These are phyloP conservation scores for Termitomyces sp. DNA, from an alignment of 768 basidiomycete species.

Conservation along the genomic window DNA sequence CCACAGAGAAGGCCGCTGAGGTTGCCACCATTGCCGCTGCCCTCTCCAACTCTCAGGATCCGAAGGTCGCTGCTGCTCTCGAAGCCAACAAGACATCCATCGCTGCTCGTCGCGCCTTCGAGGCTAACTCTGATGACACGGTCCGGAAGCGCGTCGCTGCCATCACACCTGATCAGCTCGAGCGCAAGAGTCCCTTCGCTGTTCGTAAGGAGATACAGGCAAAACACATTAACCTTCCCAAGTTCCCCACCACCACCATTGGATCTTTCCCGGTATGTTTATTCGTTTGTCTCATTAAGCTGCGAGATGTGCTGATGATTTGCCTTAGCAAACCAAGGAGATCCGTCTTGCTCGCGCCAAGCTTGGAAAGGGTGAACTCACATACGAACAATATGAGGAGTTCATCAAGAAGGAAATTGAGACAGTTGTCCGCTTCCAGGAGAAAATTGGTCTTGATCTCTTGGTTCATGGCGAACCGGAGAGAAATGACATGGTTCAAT, in stretches of 20 bases:
- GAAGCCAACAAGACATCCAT: conserved; percentile 91
- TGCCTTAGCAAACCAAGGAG: conserved; percentile 89
- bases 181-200: conserved; percentile 87
- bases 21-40: conserved; percentile 83
- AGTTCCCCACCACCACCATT: conserved; percentile 98
- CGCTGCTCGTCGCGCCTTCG: conserved; percentile 90
- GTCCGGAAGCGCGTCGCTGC: conserved; percentile 94
- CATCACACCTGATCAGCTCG: conserved; percentile 79
- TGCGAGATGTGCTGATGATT: conserved; percentile 9
- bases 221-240: conserved; percentile 84
- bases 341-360: conserved; percentile 97
- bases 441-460: conserved; percentile 92
- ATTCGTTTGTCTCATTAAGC: not conserved
- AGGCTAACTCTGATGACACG: conserved; percentile 86
- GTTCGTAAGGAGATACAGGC: conserved; percentile 84
- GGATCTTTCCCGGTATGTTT: conserved; percentile 90
- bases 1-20: conserved; percentile 91
- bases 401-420: conserved; percentile 99
- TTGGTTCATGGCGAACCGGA: conserved; percentile 99
- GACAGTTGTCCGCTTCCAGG: conserved; percentile 92
- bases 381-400: conserved; percentile 82
- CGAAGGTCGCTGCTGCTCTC: conserved; percentile 61
- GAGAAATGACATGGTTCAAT: conserved; percentile 99
- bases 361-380: conserved; percentile 87
- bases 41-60: conserved; percentile 80